Evolutionary conservation across 2,329 filamentous ascomycete species (phyloP).

Genomic region (Torrubiella hemipterigena): DNA sequence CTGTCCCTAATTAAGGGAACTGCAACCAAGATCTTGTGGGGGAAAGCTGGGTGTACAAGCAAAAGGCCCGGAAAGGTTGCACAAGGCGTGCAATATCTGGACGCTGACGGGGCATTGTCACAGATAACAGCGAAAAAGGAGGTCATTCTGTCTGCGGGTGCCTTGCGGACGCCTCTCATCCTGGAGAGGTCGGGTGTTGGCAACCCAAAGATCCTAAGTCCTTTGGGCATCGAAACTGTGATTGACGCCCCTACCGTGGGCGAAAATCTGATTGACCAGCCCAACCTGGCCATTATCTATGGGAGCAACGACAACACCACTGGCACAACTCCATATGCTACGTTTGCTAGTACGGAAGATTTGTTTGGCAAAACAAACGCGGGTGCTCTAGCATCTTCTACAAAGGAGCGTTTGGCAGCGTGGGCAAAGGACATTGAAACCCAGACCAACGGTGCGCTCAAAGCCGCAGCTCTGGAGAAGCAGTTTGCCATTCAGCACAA

Average conservation of each 20-base stretch:
- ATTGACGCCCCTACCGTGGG: conserved; percentile 38
- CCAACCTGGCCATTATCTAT: conserved; percentile 18
- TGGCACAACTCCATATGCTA: conserved; percentile 18
- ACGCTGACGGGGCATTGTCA: conserved; percentile 19
- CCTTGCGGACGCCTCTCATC: conserved; percentile 38
- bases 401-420: conserved; percentile 12
- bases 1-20: conserved; percentile 25
- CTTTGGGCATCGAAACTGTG: conserved; percentile 27
- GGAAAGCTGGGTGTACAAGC: conserved; percentile 4
- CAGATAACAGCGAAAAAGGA: conserved; percentile 29
- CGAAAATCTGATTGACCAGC: conserved; percentile 40
- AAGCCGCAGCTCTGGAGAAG: conserved; percentile 20
- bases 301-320: conserved; percentile 9
- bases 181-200: conserved; percentile 43
- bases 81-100: conserved; percentile 22
- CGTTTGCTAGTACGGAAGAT: conserved; percentile 20
- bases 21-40: conserved; percentile 18
- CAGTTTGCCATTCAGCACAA: conserved; percentile 32
- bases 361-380: conserved; percentile 19
- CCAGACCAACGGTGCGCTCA: conserved; percentile 14
- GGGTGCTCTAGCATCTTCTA: conserved; percentile 12
- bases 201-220: conserved; percentile 24
- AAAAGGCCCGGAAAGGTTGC: conserved; percentile 7
- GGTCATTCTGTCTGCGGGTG: conserved; percentile 34
- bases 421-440: conserved; percentile 19